These are phyloP conservation scores for Hygrocybe coccinea DNA, from an alignment of 768 basidiomycete species.

Conservation along the genomic window DNA sequence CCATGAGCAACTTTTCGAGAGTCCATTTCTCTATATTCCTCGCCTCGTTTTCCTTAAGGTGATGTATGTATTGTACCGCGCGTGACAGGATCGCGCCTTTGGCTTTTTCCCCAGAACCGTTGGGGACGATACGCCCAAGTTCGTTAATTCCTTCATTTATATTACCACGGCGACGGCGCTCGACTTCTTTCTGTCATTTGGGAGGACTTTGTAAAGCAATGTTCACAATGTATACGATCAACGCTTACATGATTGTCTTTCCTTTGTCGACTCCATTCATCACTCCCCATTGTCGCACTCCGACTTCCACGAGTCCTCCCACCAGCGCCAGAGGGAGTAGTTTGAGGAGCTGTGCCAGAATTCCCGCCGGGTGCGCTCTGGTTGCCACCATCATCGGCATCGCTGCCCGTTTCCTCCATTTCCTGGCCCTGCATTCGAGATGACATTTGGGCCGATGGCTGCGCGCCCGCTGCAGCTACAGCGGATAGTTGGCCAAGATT, in stretches of 20 bases:
- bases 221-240: not conserved
- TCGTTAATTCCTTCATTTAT: conserved; percentile 97
- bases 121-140: conserved; percentile 83
- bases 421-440: conserved; percentile 6
- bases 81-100: conserved; percentile 86
- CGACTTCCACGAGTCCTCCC: conserved; percentile 50
- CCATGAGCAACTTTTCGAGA: conserved; percentile 85
- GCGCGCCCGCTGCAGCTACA: conserved; percentile 29
- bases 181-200: conserved; percentile 85
- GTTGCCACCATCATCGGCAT: conserved; percentile 25
- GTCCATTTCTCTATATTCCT: conserved; percentile 93
- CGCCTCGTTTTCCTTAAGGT: conserved; percentile 86
- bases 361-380: conserved; percentile 29
- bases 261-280: conserved; percentile 74
- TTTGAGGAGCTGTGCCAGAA: conserved; percentile 11
- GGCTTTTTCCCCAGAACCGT: conserved; percentile 79
- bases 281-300: conserved; percentile 60
- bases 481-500: conserved; percentile 56
- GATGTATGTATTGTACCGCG: conserved; percentile 88
- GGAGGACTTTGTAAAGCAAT: not conserved
- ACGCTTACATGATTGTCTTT: conserved; percentile 75
- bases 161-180: conserved; percentile 87
- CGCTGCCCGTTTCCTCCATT: conserved; percentile 11
- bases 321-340: conserved; percentile 27
- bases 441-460: conserved; percentile 27